These are phyloP conservation scores for Talaromyces verruculosus DNA, from an alignment of 2,329 filamentous ascomycete species.

Conservation along the genomic window DNA sequence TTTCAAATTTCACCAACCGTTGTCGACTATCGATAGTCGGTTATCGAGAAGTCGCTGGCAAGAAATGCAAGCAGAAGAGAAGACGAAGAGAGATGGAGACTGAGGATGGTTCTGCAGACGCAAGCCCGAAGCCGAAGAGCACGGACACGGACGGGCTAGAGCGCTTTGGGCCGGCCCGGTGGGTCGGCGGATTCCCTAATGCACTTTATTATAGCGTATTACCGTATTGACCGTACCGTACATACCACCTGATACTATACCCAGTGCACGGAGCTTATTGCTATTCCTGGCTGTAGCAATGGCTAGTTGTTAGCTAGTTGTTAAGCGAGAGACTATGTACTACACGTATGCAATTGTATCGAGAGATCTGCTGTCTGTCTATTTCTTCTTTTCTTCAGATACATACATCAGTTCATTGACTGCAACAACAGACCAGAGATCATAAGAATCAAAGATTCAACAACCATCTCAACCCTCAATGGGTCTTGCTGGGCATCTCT, in stretches of 20 bases:
- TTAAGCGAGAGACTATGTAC: neutral
- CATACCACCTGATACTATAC: neutral
- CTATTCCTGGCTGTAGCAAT: neutral
- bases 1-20: neutral
- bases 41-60: neutral
- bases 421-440: neutral
- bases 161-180: neutral
- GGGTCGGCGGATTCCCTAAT: slow-evolving; percentile 6
- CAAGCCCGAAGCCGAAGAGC: slow-evolving; percentile 16
- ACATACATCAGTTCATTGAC: neutral
- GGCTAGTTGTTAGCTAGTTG: neutral
- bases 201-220: slow-evolving; percentile 5
- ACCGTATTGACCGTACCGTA: neutral
- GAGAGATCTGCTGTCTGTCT: neutral
- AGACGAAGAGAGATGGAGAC: neutral
- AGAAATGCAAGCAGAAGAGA: neutral
- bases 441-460: neutral
- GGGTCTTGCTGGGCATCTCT: neutral
- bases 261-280: neutral
- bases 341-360: neutral
- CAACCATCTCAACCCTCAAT: neutral
- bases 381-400: neutral
- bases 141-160: slow-evolving; percentile 12
- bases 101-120: neutral
- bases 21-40: neutral